phyloP scores from a whole-genome alignment of 805 yeast species.

The Myxozyma monticola region DNA sequence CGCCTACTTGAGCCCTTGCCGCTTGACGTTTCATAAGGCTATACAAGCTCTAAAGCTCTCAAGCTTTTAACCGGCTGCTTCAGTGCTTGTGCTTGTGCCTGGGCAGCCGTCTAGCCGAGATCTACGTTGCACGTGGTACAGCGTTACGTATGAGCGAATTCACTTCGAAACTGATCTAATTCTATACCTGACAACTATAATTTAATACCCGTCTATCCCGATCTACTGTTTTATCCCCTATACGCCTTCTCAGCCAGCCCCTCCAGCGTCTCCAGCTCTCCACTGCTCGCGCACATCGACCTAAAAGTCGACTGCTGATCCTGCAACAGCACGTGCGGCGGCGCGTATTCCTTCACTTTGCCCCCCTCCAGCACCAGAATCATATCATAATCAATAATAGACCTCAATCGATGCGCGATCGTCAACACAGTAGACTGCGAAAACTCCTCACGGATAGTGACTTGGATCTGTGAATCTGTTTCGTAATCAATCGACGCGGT shows the following conservation, averaged over 20 bases:
- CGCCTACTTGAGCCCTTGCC: no score
- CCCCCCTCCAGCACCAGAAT: slow-evolving; percentile 83
- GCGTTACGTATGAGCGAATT: no score
- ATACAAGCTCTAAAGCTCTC: no score
- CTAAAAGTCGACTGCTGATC: slow-evolving; percentile 47
- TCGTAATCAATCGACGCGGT: slow-evolving; percentile 74
- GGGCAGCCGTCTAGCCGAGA: no score
- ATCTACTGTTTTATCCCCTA: slow-evolving; percentile 31
- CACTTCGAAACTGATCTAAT: no score
- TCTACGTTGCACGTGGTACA: no score
- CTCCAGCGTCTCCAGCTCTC: slow-evolving; percentile 77
- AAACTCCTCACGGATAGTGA: slow-evolving; percentile 59
- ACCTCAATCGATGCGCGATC: slow-evolving; percentile 74
- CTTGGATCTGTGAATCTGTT: slow-evolving; percentile 67
- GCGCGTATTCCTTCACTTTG: slow-evolving; percentile 67
- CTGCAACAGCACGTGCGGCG: slow-evolving; percentile 52
- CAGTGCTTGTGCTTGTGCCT: no score
- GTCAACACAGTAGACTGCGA: slow-evolving; percentile 63
- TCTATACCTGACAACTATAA: no score
- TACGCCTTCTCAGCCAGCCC: slow-evolving; percentile 59
- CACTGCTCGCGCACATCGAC: slow-evolving; percentile 66
- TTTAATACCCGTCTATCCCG: no score
- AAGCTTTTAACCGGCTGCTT: no score
- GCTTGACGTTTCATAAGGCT: no score
- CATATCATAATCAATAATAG: slow-evolving; percentile 71